Percentiles rank a stretch among this genome's conserved stretches.
Evolutionary conservation across 2,329 filamentous ascomycete species (phyloP).

Genomic region (Hortaea sp.): DNA sequence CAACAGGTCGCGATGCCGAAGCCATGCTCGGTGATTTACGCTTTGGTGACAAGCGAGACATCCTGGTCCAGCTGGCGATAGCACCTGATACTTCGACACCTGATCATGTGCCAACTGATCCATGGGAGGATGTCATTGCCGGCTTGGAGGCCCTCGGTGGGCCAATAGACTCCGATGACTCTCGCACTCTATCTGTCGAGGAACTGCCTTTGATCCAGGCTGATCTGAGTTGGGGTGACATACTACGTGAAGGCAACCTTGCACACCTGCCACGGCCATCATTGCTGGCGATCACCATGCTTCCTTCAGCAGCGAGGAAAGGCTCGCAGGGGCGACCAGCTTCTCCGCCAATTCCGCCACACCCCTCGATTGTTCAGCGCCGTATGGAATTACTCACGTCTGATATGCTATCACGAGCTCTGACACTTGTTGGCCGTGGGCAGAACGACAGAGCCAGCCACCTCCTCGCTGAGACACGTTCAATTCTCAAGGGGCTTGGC

Average conservation of each 20-base stretch:
- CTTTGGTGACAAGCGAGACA: slow-evolving; percentile 90
- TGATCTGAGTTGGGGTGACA: slow-evolving; percentile 86
- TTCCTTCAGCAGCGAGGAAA: slow-evolving; percentile 48
- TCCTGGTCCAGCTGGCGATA: slow-evolving; percentile 89
- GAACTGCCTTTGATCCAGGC: slow-evolving; percentile 93
- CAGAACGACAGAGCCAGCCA: slow-evolving; percentile 93
- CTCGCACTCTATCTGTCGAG: slow-evolving; percentile 75
- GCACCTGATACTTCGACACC: slow-evolving; percentile 72
- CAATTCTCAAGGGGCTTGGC: slow-evolving; percentile 88
- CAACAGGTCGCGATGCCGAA: slow-evolving; percentile 88
- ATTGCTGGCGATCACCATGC: slow-evolving; percentile 88
- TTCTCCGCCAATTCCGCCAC: slow-evolving; percentile 81
- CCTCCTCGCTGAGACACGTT: slow-evolving; percentile 82
- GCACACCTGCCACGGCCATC: slow-evolving; percentile 83
- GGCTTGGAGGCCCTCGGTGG: slow-evolving; percentile 88
- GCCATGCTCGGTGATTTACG: slow-evolving; percentile 82
- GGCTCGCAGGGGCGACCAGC: slow-evolving; percentile 27
- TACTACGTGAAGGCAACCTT: slow-evolving; percentile 76
- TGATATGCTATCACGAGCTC: slow-evolving; percentile 88
- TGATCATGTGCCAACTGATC: slow-evolving; percentile 81
- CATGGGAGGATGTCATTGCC: slow-evolving; percentile 95
- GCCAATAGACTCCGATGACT: slow-evolving; percentile 74
- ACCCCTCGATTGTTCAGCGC: slow-evolving; percentile 87
- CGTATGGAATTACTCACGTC: slow-evolving; percentile 97
- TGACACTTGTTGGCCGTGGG: slow-evolving; percentile 80